These are phyloP conservation scores for Arthroderma sp. DNA, from an alignment of 2,329 filamentous ascomycete species.

Conservation along the genomic window DNA sequence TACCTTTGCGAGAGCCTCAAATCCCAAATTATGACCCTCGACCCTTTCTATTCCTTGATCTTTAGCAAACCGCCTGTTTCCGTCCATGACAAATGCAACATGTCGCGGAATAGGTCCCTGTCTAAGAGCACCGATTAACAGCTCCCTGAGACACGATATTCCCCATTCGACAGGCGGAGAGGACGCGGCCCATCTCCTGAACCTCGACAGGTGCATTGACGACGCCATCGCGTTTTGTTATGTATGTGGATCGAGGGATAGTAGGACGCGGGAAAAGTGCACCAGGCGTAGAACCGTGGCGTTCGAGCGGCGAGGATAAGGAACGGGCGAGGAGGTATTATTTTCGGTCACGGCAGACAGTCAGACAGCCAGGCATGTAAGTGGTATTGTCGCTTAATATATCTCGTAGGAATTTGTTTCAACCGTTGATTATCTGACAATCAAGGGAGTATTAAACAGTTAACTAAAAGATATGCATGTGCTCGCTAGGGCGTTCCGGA, in stretches of 20 bases:
- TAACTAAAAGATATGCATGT: too few relatives aligned
- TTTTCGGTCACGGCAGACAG: too few relatives aligned
- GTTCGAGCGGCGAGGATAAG: not conserved
- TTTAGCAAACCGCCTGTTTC: constrained; percentile 83
- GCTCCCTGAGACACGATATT: constrained; percentile 62
- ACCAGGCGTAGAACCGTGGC: not conserved
- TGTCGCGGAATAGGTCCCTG: constrained; percentile 89
- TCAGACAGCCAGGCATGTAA: too few relatives aligned
- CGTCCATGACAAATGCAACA: constrained; percentile 99
- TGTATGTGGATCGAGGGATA: not conserved
- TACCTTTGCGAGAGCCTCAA: constrained; percentile 83
- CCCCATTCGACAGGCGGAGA: constrained; percentile 88
- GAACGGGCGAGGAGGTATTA: too few relatives aligned
- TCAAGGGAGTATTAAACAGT: too few relatives aligned
- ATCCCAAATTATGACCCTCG: constrained; percentile 89
- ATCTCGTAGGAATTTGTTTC: too few relatives aligned
- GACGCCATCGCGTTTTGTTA: constrained; percentile 22
- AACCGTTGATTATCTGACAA: too few relatives aligned
- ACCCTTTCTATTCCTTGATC: constrained; percentile 89
- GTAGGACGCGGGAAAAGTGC: not conserved
- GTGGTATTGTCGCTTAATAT: too few relatives aligned
- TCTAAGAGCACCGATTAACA: constrained; percentile 75
- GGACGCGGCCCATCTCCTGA: constrained; percentile 64
- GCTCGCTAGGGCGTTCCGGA: too few relatives aligned
- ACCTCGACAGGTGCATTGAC: constrained; percentile 46